Conservation (phyloP, 164 flowering plant genomes). For the Aristolochia contorta region DNA sequence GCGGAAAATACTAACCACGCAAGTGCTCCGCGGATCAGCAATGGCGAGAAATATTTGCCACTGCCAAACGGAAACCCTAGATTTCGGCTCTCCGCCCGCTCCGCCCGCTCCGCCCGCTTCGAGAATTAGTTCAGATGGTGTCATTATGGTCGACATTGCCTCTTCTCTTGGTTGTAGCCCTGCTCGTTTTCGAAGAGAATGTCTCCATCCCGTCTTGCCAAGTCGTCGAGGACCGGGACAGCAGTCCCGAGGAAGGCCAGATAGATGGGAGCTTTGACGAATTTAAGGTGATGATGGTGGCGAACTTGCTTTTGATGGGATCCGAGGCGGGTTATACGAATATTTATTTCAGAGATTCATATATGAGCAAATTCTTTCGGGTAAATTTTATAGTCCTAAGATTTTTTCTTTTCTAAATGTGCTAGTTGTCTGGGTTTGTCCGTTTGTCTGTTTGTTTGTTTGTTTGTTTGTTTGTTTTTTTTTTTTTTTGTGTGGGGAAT, state of each 20-base stretch:
- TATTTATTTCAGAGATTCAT: conserved; percentile 38
- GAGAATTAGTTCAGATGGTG: conserved; percentile 2
- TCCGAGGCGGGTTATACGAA: conserved; percentile 42
- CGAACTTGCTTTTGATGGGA: conserved; percentile 43
- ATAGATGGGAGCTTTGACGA: conserved; percentile 17
- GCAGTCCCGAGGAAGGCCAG: not conserved
- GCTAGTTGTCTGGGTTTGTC: too few relatives aligned
- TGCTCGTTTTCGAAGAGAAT: conserved; percentile 34
- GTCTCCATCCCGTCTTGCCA: conserved; percentile 41
- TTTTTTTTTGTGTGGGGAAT: not conserved
- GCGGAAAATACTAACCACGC: not conserved
- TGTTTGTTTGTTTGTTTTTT: too few relatives aligned
- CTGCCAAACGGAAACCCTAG: not conserved
- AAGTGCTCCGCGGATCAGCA: not conserved
- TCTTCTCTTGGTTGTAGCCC: conserved; percentile 12
- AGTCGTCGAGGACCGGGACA: not conserved
- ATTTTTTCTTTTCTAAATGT: too few relatives aligned
- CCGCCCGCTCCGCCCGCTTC: not conserved
- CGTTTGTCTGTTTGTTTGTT: too few relatives aligned
- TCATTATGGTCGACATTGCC: conserved; percentile 15
- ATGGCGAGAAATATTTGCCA: conserved; percentile 4
- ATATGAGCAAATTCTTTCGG: conserved; percentile 47
- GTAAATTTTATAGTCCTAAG: conserved; percentile 19
- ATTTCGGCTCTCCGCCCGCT: not conserved
- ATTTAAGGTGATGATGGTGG: conserved; percentile 60